phyloP scores from a whole-genome alignment of 768 basidiomycete species.

The Symmetrospora coprosmae region DNA sequence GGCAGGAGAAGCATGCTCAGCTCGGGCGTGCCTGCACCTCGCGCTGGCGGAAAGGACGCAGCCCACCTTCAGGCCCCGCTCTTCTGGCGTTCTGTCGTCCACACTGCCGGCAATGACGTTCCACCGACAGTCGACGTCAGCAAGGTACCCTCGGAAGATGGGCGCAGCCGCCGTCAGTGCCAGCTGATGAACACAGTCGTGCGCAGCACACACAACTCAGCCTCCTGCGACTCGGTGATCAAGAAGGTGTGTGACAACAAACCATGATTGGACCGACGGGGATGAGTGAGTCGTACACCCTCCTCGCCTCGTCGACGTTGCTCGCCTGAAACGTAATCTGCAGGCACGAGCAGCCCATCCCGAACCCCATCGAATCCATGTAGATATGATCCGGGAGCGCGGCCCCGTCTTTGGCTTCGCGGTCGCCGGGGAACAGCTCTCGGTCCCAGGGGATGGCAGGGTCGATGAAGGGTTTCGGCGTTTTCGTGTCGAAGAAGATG shows the following conservation, averaged over 20 bases:
- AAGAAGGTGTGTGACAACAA: slow-evolving; percentile 28
- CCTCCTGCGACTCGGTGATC: neutral
- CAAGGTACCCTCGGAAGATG: slow-evolving; percentile 80
- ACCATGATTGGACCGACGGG: slow-evolving; percentile 94
- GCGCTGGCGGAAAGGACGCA: neutral
- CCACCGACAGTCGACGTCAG: slow-evolving; percentile 97
- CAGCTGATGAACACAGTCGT: slow-evolving; percentile 56
- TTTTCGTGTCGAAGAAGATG: slow-evolving; percentile 71
- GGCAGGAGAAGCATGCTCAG: neutral
- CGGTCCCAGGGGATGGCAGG: slow-evolving; percentile 82
- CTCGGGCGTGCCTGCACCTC: no score
- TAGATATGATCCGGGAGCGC: slow-evolving; percentile 84
- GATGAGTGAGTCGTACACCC: slow-evolving; percentile 89
- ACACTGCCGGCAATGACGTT: slow-evolving; percentile 98
- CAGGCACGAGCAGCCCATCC: slow-evolving; percentile 97
- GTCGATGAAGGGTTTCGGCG: slow-evolving; percentile 78
- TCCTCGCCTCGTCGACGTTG: slow-evolving; percentile 70
- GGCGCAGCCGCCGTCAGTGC: slow-evolving; percentile 91
- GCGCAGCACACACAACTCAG: neutral
- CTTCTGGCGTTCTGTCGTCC: slow-evolving; percentile 89
- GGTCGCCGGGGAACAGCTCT: slow-evolving; percentile 65
- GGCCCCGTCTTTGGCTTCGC: slow-evolving; percentile 79
- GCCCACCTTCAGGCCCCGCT: slow-evolving; percentile 69
- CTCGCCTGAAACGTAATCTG: slow-evolving; percentile 97
- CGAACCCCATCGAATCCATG: slow-evolving; percentile 98